These are phyloP conservation scores for Globisporangium canariense DNA, from an alignment of 352 stramenopile species.

Conservation along the genomic window DNA sequence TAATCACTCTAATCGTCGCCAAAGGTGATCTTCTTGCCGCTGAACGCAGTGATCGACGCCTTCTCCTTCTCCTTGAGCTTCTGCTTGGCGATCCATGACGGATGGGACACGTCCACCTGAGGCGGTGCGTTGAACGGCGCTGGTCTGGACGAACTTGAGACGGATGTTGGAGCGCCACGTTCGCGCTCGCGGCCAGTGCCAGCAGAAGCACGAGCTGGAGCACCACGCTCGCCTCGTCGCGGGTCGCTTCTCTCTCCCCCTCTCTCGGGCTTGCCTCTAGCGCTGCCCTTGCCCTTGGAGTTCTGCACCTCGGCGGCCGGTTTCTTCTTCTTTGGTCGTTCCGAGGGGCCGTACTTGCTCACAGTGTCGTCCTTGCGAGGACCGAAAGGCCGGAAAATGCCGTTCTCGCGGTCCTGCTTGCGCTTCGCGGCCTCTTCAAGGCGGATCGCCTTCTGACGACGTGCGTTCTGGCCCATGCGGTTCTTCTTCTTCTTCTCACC, in stretches of 20 bases:
- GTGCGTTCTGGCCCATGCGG: slow-evolving; percentile 69
- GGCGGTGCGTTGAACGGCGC: slow-evolving; percentile 4
- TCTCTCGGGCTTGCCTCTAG: slow-evolving; percentile 7
- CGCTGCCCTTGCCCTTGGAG: slow-evolving; percentile 21
- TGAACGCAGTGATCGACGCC: slow-evolving; percentile 58
- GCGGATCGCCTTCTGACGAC: slow-evolving; percentile 74
- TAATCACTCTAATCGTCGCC: slow-evolving; percentile 30
- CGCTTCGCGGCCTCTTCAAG: slow-evolving; percentile 53
- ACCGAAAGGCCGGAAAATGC: slow-evolving; percentile 36
- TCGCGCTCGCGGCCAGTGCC: slow-evolving; percentile 16
- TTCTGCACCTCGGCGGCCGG: slow-evolving; percentile 20
- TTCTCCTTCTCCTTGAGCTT: slow-evolving; percentile 82
- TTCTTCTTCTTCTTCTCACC: slow-evolving; percentile 88
- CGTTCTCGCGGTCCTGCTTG: slow-evolving; percentile 41
- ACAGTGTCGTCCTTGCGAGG: slow-evolving; percentile 13
- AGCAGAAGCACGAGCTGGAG: too few relatives aligned
- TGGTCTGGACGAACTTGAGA: neutral
- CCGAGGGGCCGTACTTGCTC: slow-evolving; percentile 72
- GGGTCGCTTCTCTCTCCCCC: slow-evolving; percentile 1
- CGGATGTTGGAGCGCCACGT: slow-evolving; percentile 18
- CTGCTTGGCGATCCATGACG: slow-evolving; percentile 82
- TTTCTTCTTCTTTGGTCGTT: slow-evolving; percentile 73
- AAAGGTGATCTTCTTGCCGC: slow-evolving; percentile 85
- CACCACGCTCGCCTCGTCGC: slow-evolving; percentile 7
- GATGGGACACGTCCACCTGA: slow-evolving; percentile 35